These are phyloP conservation scores for Kwoniella bestiolae DNA, from an alignment of 768 basidiomycete genomes.

Conservation along the genomic window DNA sequence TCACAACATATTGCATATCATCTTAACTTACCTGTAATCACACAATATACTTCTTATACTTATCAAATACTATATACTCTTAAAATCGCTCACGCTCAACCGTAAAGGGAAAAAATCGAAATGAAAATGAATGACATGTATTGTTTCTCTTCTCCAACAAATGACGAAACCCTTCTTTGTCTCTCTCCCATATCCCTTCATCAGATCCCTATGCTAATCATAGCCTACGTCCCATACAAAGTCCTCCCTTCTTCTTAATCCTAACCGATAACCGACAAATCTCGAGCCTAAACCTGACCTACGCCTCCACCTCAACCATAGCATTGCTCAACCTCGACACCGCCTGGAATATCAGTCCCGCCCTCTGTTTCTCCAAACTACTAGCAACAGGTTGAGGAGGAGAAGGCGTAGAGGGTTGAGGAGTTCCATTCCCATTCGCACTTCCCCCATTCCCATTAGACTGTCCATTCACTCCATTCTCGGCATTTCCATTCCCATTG, in stretches of 20 bases:
- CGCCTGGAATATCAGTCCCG: constrained; percentile 53
- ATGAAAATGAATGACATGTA: too few species aligned
- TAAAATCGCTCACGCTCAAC: too few species aligned
- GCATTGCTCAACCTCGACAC: constrained; percentile 50
- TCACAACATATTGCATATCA: not conserved
- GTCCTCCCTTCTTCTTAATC: too few species aligned
- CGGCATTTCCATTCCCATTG: not conserved
- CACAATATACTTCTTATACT: not conserved
- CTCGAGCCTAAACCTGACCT: not conserved
- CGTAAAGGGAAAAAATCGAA: too few species aligned
- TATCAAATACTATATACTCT: not conserved
- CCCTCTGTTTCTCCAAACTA: constrained; percentile 47
- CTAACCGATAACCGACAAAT: too few species aligned
- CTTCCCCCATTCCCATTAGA: not conserved
- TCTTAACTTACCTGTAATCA: too few species aligned
- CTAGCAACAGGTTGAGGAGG: not conserved
- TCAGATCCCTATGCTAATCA: too few species aligned
- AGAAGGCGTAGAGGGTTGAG: constrained; percentile 17
- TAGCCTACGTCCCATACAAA: too few species aligned
- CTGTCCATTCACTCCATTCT: constrained; percentile 1
- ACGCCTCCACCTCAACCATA: constrained; percentile 52
- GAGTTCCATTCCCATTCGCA: constrained; percentile 5
- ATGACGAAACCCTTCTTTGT: too few species aligned
- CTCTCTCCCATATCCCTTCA: too few species aligned
- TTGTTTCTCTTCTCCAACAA: too few species aligned